Percentiles rank a stretch among this genome's conserved stretches.
phyloP scores from a whole-genome alignment of 495 filamentous ascomycete species.

The Neurospora sp. region DNA sequence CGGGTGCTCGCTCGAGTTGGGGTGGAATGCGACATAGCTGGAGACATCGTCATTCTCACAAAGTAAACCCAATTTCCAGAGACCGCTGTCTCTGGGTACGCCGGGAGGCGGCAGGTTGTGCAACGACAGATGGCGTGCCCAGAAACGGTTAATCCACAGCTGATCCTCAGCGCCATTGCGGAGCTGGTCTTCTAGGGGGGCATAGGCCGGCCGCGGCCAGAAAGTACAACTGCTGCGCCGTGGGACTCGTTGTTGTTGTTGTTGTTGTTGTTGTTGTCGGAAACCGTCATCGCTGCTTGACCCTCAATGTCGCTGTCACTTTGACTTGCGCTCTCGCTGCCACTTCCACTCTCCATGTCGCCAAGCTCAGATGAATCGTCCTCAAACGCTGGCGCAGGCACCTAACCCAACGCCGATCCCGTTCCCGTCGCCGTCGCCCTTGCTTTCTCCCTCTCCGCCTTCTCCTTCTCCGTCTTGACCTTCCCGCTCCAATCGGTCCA shows the following conservation, averaged over 20 bases:
- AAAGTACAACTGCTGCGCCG: too few relatives aligned
- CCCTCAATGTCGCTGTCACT: not conserved
- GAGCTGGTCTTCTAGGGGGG: not conserved
- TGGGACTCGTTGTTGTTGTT: too few relatives aligned
- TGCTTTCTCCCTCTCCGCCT: not conserved
- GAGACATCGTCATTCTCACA: not conserved
- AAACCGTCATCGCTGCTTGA: too few relatives aligned
- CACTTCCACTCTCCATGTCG: not conserved
- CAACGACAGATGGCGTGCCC: not conserved
- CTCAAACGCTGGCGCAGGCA: not conserved
- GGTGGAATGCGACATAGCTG: not conserved
- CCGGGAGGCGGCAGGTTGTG: not conserved
- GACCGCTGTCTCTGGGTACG: not conserved
- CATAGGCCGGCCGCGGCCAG: too few relatives aligned
- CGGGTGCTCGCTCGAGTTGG: not conserved
- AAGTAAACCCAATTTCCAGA: not conserved
- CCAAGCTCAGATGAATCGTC: not conserved
- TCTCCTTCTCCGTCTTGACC: not conserved
- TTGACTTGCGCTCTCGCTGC: not conserved
- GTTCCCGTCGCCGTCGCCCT: not conserved
- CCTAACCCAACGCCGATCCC: not conserved
- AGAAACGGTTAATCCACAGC: not conserved
- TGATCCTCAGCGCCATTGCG: not conserved
- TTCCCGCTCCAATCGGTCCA: slow-evolving; percentile 11
- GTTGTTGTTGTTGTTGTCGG: too few relatives aligned